Base-by-base conservation (phyloP, 179 eudicot genomes). In the Spinacia oleracea region DNA sequence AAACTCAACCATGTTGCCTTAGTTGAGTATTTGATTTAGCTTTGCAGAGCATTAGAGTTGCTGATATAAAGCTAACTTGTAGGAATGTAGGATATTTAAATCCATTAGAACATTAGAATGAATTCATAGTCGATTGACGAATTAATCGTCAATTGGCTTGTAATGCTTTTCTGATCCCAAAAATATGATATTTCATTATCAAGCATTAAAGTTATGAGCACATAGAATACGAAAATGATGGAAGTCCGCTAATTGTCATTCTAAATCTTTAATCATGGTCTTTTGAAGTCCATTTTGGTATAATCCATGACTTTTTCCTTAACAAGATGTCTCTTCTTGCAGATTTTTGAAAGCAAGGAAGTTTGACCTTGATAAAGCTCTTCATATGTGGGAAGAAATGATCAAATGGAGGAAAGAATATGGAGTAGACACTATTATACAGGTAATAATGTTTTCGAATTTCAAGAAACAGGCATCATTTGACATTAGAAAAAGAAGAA, bases 321-420 rank as follows among this genome's bases (percentile, higher is more conserved):
- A 74, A 51, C 70, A 35, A 63, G 60, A 53, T 60, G 73, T 68
- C 77, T 77, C 73, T 62, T 78, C 65, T 78, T 50, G 84, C 92
- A 95, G 98, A 87, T 95, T 95, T 84, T 83, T 95, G 86, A 95
- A 91, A 85, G 98, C 98, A 80, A 91, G 98, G 88, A 95, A 85
- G 86, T 93, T 90, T 83, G 98, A 95, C 74, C 87, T 89, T 81
- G 96, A 91, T 71, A 90, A 88, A 88, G 81, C 98, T 16, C 63
- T 90, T 56, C 89, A 89, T 71, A 95, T 95, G 98, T 95, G 98
- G 98, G 86, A 86, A 79, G 98, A 95, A 80, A 95, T 95, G 98
- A 91, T 95, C 81, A 93, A 89, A 81, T 95, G 98, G 98, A 91
- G 98, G 89, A 88, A 87, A 87, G 97, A 88, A 77, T 79, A 87